These are phyloP conservation scores for Aspergillus flavus DNA, from an alignment of 2,329 filamentous ascomycete species.

Conservation along the genomic window DNA sequence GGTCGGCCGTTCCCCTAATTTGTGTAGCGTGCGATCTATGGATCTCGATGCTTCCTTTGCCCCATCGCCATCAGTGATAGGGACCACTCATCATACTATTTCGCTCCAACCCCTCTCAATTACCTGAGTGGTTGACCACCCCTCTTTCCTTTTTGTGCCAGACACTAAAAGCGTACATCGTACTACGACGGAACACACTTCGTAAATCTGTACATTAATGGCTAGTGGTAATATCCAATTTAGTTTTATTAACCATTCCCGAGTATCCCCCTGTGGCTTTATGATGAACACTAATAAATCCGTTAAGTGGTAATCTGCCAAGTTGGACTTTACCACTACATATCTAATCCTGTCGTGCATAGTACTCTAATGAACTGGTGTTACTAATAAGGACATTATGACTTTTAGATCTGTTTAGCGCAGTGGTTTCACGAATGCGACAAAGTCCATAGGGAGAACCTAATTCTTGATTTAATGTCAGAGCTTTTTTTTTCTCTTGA, in stretches of 20 bases:
- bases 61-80: slow-evolving; percentile 10
- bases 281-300: background rate
- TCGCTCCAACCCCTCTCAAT: slow-evolving; percentile 5
- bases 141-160: slow-evolving; percentile 1
- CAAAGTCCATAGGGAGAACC: background rate
- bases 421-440: background rate
- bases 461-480: background rate
- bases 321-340: slow-evolving; percentile 1
- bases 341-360: background rate
- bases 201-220: background rate
- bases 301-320: background rate
- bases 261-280: background rate
- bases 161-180: background rate
- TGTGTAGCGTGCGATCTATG: slow-evolving; percentile 26
- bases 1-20: slow-evolving; percentile 20
- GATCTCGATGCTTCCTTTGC: slow-evolving; percentile 19
- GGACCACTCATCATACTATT: slow-evolving; percentile 13
- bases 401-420: background rate
- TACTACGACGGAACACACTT: background rate
- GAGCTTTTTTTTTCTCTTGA: background rate
- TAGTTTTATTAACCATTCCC: background rate
- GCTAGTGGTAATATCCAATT: background rate
- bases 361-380: background rate
- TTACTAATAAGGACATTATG: background rate
- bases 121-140: background rate